phyloP scores from a whole-genome alignment of 1,139 yeast genomes.

The Candida sp. region DNA sequence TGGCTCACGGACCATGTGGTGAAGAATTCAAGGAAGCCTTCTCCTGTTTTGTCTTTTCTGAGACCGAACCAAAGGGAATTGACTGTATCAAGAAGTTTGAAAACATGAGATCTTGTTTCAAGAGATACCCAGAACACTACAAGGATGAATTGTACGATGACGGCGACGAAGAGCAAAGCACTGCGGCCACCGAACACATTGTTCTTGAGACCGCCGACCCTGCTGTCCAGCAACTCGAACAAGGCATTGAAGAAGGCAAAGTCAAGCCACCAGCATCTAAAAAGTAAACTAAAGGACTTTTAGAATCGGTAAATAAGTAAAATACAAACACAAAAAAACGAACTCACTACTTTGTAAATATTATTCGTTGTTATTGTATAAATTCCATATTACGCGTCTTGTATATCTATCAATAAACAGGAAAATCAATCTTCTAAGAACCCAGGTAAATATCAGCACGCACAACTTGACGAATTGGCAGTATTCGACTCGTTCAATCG shows the following conservation, averaged over 20 bases:
- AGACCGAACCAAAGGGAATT: slow-evolving; percentile 95
- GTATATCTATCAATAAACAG: background rate
- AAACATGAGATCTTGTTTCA: slow-evolving; percentile 95
- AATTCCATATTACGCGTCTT: background rate
- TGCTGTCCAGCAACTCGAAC: slow-evolving; percentile 15
- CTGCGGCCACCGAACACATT: slow-evolving; percentile 15
- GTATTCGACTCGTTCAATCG: slow-evolving; percentile 11
- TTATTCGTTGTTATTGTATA: background rate
- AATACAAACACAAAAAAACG: background rate
- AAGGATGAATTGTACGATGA: slow-evolving; percentile 90
- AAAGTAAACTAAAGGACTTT: background rate
- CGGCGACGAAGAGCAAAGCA: slow-evolving; percentile 38
- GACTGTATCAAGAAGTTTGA: slow-evolving; percentile 95
- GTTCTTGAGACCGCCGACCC: slow-evolving; percentile 16
- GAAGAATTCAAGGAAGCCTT: slow-evolving; percentile 97
- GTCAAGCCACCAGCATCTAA: slow-evolving; percentile 6
- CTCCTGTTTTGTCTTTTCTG: slow-evolving; percentile 94
- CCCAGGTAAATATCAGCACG: slow-evolving; percentile 18
- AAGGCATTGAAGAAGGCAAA: slow-evolving; percentile 9
- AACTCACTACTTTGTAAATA: background rate
- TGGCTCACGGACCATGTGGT: slow-evolving; percentile 99
- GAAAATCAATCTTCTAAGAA: background rate
- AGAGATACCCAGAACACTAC: slow-evolving; percentile 91
- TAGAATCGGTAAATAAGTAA: background rate
- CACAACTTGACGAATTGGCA: slow-evolving; percentile 20